Evolutionary conservation across 768 basidiomycete species (phyloP).

Genomic region (Podaxis sp.): DNA sequence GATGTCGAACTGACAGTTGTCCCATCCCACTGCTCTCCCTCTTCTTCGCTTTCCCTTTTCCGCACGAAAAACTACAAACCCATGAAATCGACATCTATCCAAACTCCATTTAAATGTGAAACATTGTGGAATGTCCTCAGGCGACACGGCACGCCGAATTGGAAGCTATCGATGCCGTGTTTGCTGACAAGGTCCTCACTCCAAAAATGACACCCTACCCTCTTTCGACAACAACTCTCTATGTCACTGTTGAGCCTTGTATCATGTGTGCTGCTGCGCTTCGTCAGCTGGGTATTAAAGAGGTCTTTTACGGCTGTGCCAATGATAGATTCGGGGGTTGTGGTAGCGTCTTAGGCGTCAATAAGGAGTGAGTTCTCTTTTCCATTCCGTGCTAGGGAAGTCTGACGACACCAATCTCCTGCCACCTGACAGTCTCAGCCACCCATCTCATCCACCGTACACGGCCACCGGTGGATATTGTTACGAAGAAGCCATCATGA

Average conservation of each 20-base stretch:
- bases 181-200: conserved; percentile 61
- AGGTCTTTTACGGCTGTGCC: conserved; percentile 90
- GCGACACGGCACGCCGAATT: conserved; percentile 97
- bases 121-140: conserved; percentile 37
- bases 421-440: conserved; percentile 48
- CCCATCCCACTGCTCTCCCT: not conserved
- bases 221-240: conserved; percentile 78
- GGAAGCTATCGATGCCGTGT: conserved; percentile 90
- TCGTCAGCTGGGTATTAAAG: conserved; percentile 86
- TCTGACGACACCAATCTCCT: not conserved
- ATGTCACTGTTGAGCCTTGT: conserved; percentile 98
- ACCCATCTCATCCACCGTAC: conserved; percentile 77
- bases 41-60: not conserved
- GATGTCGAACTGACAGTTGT: not conserved
- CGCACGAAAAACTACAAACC: not conserved
- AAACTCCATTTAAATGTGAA: not conserved
- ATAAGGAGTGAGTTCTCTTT: conserved; percentile 54
- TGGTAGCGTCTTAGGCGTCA: conserved; percentile 90
- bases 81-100: not conserved
- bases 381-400: conserved; percentile 2
- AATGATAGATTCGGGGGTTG: conserved; percentile 98
- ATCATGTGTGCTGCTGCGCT: conserved; percentile 99
- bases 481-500: conserved; percentile 84
- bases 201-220: conserved; percentile 54
- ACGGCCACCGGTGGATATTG: conserved; percentile 72